phyloP scores from a whole-genome alignment of 352 stramenopile genomes.

The Pythium dissotocum region DNA sequence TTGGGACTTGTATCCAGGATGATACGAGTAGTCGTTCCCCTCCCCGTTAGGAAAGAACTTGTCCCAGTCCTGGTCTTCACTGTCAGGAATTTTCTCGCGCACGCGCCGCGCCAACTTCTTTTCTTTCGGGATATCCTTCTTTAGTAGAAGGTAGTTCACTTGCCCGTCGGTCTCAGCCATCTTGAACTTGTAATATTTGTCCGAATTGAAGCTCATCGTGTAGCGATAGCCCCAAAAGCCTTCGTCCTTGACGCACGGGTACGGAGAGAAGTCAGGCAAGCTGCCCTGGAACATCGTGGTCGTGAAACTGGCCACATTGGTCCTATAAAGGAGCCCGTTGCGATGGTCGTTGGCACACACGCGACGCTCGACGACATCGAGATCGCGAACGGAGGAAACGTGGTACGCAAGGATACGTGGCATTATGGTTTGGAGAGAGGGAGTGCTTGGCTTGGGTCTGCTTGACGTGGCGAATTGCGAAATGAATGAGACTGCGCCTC shows the following conservation, averaged over 20 bases:
- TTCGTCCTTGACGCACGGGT: slow-evolving; percentile 5
- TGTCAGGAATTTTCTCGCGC: background rate
- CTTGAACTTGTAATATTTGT: slow-evolving; percentile 9
- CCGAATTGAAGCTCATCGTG: slow-evolving; percentile 8
- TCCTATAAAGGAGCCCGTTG: slow-evolving; percentile 11
- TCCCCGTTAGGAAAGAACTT: slow-evolving; percentile 13
- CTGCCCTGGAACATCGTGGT: slow-evolving; percentile 13
- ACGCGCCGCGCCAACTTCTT: slow-evolving; percentile 2
- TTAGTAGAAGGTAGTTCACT: slow-evolving; percentile 8
- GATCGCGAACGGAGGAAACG: slow-evolving; percentile 4
- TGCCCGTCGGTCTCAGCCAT: slow-evolving; percentile 3
- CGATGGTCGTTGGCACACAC: slow-evolving; percentile 4
- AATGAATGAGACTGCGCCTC: background rate
- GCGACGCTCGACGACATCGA: slow-evolving; percentile 2
- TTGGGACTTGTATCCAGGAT: background rate
- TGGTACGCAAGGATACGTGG: slow-evolving; percentile 14
- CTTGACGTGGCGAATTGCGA: background rate
- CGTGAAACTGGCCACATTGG: slow-evolving; percentile 17
- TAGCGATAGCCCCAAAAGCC: slow-evolving; percentile 7
- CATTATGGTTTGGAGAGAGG: background rate
- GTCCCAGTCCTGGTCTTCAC: slow-evolving; percentile 1
- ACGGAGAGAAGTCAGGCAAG: slow-evolving; percentile 12
- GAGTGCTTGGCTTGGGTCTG: background rate
- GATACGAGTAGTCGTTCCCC: slow-evolving; percentile 12
- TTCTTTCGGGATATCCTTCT: background rate